Evolutionary conservation across 2,329 filamentous ascomycete genomes (phyloP).

Genomic region (Aspergillus unguis): DNA sequence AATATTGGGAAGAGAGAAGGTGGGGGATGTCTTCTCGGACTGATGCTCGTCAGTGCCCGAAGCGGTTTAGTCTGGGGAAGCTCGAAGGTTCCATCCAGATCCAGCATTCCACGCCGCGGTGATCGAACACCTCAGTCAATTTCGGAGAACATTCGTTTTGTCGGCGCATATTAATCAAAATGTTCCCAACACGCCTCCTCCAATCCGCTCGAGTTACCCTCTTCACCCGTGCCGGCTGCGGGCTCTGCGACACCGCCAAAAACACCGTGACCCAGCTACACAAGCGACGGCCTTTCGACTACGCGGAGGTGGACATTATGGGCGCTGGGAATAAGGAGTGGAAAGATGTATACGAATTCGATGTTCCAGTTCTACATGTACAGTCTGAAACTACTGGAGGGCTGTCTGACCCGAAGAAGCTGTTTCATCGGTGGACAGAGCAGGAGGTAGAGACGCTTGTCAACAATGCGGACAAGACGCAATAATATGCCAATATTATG

Average conservation of each 20-base stretch:
- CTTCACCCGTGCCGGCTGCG: slow-evolving; percentile 60
- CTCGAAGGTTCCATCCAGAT: slow-evolving; percentile 39
- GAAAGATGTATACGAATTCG: slow-evolving; percentile 62
- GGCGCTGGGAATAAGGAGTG: slow-evolving; percentile 51
- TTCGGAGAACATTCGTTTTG: no score
- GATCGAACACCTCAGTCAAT: no score
- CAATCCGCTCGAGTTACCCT: slow-evolving; percentile 51
- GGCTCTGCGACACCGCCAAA: slow-evolving; percentile 61
- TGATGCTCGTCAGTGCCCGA: slow-evolving; percentile 20
- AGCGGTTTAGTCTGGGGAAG: slow-evolving; percentile 34
- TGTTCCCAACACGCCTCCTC: slow-evolving; percentile 34
- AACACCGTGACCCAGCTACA: slow-evolving; percentile 53
- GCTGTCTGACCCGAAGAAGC: slow-evolving; percentile 58
- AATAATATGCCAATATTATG: neutral
- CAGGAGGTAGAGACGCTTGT: slow-evolving; percentile 55
- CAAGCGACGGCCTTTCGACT: slow-evolving; percentile 53
- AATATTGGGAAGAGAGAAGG: slow-evolving; percentile 5
- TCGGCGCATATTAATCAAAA: slow-evolving; percentile 6
- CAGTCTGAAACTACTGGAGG: slow-evolving; percentile 44
- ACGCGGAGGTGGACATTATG: slow-evolving; percentile 60
- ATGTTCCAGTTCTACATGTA: slow-evolving; percentile 62
- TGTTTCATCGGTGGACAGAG: slow-evolving; percentile 62
- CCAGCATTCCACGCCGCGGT: neutral
- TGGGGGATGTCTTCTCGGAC: slow-evolving; percentile 1
- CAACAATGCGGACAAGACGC: slow-evolving; percentile 44